Base-by-base conservation (phyloP, 1,139 yeast genomes). In the Sugiyamaella castrensis region DNA sequence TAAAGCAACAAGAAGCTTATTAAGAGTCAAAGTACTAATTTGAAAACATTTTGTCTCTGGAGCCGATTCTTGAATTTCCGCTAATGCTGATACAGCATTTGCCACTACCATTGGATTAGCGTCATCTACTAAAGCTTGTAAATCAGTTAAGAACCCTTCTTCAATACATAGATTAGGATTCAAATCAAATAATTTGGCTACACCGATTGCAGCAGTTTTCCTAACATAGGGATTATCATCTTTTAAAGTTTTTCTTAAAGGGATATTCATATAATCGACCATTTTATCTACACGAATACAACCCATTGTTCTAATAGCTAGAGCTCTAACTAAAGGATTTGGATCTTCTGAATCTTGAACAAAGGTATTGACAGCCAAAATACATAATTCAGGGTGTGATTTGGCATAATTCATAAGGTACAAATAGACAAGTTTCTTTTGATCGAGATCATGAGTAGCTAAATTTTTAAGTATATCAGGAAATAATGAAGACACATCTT, bases 241-340 rank as follows among this genome's bases (percentile, higher is more conserved):
- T 54, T 76, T 76, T 57, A 94, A 72, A 1, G 98, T 91, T 61
- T 87, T 78, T 58, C 83, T 82, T 55, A 94, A 74, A 0, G 98
- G 98, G 29, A 85, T 82, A 57, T 89, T 94, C 81, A 94, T 82
- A 65, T 94, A 92, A 65, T 91, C 98, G 38, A 89, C 88, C 82
- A 94, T 91, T 68, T 86, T 89, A 61, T 87, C 94, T 27, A 94
- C 98, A 42, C 98, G 74, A 47, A 94, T 89, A 71, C 98, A 92
- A 1, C 98, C 98, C 99, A 94, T 94, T 10, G 99, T 94, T 63
- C 98, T 79, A 53, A 94, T 91, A 0, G 99, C 98, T 68, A 94
- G 77, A 0, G 98, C 97, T 51, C 98, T 77, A 30, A 94, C 91
- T 62, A 94, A 75, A 1, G 99, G 99, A 64, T 94, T 94, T 40